A percentile compares a stretch with the other conserved stretches of the same genome.
These are phyloP conservation scores for Penicillium sclerotigenum DNA, from an alignment of 2,329 filamentous ascomycete genomes.

Conservation along the genomic window DNA sequence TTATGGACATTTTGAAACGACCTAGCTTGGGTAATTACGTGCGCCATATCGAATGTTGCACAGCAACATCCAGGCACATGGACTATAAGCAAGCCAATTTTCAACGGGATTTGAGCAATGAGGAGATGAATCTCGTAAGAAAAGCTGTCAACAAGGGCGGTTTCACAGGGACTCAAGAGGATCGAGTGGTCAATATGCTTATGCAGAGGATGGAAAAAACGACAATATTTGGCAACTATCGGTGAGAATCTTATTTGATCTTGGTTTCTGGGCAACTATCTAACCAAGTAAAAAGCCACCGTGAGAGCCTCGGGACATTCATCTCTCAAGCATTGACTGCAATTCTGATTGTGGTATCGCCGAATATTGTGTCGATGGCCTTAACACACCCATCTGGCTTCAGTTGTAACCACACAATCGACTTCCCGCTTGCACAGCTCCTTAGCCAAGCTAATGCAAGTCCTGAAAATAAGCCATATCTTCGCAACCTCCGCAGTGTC, in stretches of 20 bases:
- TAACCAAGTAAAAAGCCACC: neutral
- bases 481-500: slow-evolving; percentile 14
- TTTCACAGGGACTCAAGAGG: slow-evolving; percentile 5
- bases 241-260: neutral
- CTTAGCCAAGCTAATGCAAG: slow-evolving; percentile 5
- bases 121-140: slow-evolving; percentile 13
- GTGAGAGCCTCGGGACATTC: neutral
- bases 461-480: slow-evolving; percentile 5
- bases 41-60: slow-evolving; percentile 13
- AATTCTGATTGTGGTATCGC: slow-evolving; percentile 22
- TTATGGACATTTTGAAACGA: slow-evolving; percentile 19
- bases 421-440: slow-evolving; percentile 15
- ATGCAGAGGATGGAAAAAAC: slow-evolving; percentile 11
- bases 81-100: neutral
- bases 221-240: neutral
- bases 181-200: slow-evolving; percentile 19
- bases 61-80: neutral
- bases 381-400: slow-evolving; percentile 2
- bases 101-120: slow-evolving; percentile 8
- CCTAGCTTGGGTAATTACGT: slow-evolving; percentile 20
- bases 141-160: slow-evolving; percentile 13
- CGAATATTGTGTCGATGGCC: slow-evolving; percentile 15
- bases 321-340: slow-evolving; percentile 20
- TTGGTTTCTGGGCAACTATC: neutral
- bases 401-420: too few relatives aligned